Evolutionary conservation across 2,329 filamentous ascomycete genomes (phyloP).

Genomic region (Colletotrichum plurivorum): DNA sequence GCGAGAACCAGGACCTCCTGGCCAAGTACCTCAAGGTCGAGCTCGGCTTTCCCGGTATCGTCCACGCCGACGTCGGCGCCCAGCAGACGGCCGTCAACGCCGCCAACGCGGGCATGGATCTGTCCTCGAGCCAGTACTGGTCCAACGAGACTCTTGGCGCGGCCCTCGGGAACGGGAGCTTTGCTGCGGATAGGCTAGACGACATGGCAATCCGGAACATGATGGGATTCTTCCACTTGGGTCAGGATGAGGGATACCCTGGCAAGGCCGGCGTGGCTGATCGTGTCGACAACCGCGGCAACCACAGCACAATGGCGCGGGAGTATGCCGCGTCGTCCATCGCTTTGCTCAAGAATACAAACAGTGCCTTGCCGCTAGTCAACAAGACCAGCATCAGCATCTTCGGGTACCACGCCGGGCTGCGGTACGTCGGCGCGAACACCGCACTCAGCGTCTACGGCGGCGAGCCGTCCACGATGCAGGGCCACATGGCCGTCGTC

Average conservation of each 20-base stretch:
- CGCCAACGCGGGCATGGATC: slow-evolving; percentile 47
- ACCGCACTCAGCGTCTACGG: slow-evolving; percentile 70
- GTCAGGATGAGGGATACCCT: slow-evolving; percentile 70
- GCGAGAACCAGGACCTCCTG: slow-evolving; percentile 45
- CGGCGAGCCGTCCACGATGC: slow-evolving; percentile 54
- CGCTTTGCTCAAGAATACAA: slow-evolving; percentile 81
- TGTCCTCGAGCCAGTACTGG: slow-evolving; percentile 61
- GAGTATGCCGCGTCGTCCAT: slow-evolving; percentile 68
- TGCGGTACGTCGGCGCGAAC: slow-evolving; percentile 65
- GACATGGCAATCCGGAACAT: slow-evolving; percentile 74
- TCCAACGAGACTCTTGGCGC: slow-evolving; percentile 69
- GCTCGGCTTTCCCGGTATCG: slow-evolving; percentile 45
- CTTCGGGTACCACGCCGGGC: slow-evolving; percentile 56
- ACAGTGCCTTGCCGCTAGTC: slow-evolving; percentile 72
- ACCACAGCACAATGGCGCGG: slow-evolving; percentile 64
- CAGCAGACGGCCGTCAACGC: slow-evolving; percentile 44
- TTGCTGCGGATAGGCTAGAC: slow-evolving; percentile 67
- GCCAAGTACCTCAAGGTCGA: slow-evolving; percentile 45
- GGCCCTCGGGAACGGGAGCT: slow-evolving; percentile 72
- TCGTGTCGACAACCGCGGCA: slow-evolving; percentile 73
- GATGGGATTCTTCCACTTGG: slow-evolving; percentile 66
- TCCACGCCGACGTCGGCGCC: slow-evolving; percentile 41
- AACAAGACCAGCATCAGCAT: slow-evolving; percentile 49
- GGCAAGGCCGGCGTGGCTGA: slow-evolving; percentile 61
- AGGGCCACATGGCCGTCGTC: slow-evolving; percentile 60